Base-by-base conservation (phyloP, 2,329 filamentous ascomycete genomes). In the Penicillium psychrosexuale region DNA sequence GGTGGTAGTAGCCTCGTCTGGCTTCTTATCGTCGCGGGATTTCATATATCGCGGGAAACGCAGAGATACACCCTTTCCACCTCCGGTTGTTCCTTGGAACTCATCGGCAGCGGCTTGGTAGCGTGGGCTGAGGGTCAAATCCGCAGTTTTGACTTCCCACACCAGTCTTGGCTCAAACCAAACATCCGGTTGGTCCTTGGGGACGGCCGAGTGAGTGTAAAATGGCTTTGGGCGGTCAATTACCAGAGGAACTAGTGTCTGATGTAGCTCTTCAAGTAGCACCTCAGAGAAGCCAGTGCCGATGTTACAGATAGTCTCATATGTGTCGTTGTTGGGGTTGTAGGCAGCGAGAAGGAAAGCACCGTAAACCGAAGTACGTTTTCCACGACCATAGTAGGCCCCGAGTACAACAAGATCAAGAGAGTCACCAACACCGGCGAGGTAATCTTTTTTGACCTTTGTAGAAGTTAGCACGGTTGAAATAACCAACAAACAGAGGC, bases 291-390 rank as follows among this genome's bases (percentile, higher is more conserved):
- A 99, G 2, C 94, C 94, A 0, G 94, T 99, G 62, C 94, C 94
- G 66, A 99, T 97, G 73, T 99, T 99, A 83, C 94, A 99, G 2
- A 99, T 87, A 0, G 91, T 95, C 75, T 99, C 94, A 77, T 96
- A 99, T 1, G 80, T 86, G 58, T 99, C 90, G 1, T 82, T 84
- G 47, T 75, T 80, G 0, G 88, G 78, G 72, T 97, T 97, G 78
- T 95, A 96, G 74, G 93, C 97, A 6, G 93, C 94, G 4, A 99
- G 84, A 15, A 97, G 81, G 80, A 99, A 99, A 7, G 94, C 92
- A 55, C 94, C 94, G 70, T 97, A 99, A 55, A 95, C 91, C 0
- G 89, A 93, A 0, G 94, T 97, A 56, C 94, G 91, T 78, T 97
- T 99, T 64, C 94, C 94, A 70, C 89, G 92, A 67, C 94, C 94